Percentiles rank a stretch among this genome's conserved stretches.
phyloP scores from a whole-genome alignment of 768 basidiomycete species.

The Naganishia vaughanmartiniae region DNA sequence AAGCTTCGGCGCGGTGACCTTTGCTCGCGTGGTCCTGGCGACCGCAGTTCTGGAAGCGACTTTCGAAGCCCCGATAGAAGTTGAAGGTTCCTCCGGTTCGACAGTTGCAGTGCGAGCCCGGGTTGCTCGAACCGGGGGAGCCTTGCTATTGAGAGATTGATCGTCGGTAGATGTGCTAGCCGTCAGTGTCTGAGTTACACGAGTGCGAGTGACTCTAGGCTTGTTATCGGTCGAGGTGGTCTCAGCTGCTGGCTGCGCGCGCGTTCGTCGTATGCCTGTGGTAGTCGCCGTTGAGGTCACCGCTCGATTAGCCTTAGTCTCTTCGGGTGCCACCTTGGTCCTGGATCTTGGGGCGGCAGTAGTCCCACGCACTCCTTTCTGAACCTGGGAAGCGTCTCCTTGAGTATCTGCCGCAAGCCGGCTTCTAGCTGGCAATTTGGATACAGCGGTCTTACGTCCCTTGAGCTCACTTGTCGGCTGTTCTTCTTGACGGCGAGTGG shows the following conservation, averaged over 20 bases:
- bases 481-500: neutral
- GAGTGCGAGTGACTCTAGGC: slow-evolving; percentile 15
- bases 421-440: slow-evolving; percentile 11
- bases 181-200: neutral
- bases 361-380: neutral
- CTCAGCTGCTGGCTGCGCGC: neutral
- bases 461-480: neutral
- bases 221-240: neutral
- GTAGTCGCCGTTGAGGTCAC: neutral
- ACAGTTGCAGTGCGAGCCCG: neutral
- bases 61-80: neutral
- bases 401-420: neutral
- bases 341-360: slow-evolving; percentile 16
- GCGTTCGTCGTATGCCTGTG: slow-evolving; percentile 2
- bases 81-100: neutral
- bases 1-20: neutral
- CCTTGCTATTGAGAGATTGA: neutral
- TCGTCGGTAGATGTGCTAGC: slow-evolving; percentile 4
- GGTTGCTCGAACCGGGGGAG: neutral
- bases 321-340: neutral
- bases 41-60: neutral
- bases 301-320: neutral
- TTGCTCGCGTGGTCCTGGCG: slow-evolving; percentile 16
- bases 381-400: neutral
- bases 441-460: neutral